Evolutionary conservation across 371 early-diverging fungal genomes (phyloP).

Genomic region (Lichtheimia hyalospora): DNA sequence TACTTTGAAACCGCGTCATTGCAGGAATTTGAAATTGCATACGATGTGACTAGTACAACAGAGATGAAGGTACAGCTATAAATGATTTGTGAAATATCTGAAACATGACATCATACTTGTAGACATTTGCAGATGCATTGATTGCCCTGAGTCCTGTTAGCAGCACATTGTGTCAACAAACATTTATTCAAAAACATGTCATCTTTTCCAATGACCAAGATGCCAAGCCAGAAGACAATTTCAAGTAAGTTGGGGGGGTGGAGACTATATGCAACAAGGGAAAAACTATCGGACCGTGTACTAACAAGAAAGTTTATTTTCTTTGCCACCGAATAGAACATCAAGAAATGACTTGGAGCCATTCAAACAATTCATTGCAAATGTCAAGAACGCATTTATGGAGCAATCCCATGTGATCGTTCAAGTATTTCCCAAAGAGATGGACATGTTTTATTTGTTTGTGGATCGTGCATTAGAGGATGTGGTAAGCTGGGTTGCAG

Average conservation of each 20-base stretch:
- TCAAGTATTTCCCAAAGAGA: conserved; percentile 67
- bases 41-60: conserved; percentile 59
- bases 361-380: background rate
- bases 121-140: background rate
- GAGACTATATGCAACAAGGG: too few relatives aligned
- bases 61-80: conserved; percentile 55
- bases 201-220: background rate
- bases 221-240: background rate
- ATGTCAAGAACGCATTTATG: conserved; percentile 40
- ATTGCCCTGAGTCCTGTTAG: background rate
- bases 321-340: too few relatives aligned
- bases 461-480: conserved; percentile 65
- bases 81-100: too few relatives aligned
- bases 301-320: too few relatives aligned
- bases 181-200: background rate
- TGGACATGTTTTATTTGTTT: conserved; percentile 54
- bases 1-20: conserved; percentile 79
- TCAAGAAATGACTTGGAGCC: background rate
- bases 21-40: conserved; percentile 81
- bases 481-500: conserved; percentile 42
- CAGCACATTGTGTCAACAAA: background rate
- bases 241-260: background rate
- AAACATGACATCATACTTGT: too few relatives aligned
- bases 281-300: too few relatives aligned
- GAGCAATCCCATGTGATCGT: conserved; percentile 62